phyloP scores from a whole-genome alignment of 306 rosid species.

The Carpinus fangiana region DNA sequence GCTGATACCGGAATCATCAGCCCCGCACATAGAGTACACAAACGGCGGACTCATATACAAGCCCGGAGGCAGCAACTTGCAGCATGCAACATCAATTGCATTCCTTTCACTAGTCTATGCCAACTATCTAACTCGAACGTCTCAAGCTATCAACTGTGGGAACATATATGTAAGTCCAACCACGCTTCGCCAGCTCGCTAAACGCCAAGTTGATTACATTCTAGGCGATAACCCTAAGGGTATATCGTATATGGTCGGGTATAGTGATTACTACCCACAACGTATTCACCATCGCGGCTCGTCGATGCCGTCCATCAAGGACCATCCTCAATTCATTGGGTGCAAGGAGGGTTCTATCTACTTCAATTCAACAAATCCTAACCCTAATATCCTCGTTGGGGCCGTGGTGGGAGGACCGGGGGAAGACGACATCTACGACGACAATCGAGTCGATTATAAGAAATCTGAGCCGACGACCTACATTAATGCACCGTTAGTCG shows the following conservation, averaged over 20 bases:
- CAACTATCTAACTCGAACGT: slow-evolving; percentile 60
- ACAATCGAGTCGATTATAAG: slow-evolving; percentile 70
- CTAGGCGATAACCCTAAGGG: slow-evolving; percentile 76
- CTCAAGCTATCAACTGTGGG: slow-evolving; percentile 68
- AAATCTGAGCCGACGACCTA: slow-evolving; percentile 91
- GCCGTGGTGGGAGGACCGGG: slow-evolving; percentile 91
- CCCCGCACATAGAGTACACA: slow-evolving; percentile 73
- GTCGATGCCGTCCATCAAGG: slow-evolving; percentile 75
- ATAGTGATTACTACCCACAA: slow-evolving; percentile 58
- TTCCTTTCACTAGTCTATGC: slow-evolving; percentile 80
- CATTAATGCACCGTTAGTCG: slow-evolving; percentile 94
- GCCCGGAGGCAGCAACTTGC: slow-evolving; percentile 93
- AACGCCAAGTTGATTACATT: slow-evolving; percentile 86
- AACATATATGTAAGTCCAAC: slow-evolving; percentile 54
- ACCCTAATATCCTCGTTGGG: slow-evolving; percentile 78
- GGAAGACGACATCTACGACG: slow-evolving; percentile 66
- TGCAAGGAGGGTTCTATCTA: slow-evolving; percentile 78
- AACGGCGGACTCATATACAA: slow-evolving; percentile 89
- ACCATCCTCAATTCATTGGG: slow-evolving; percentile 65
- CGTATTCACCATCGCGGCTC: slow-evolving; percentile 90
- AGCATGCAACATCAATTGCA: slow-evolving; percentile 77
- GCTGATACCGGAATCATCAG: slow-evolving; percentile 65
- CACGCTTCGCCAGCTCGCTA: slow-evolving; percentile 64
- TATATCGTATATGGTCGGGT: slow-evolving; percentile 92
- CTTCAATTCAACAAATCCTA: slow-evolving; percentile 69